phyloP scores from a whole-genome alignment of 75 land plant genomes.

The Pinus albicaulis region DNA sequence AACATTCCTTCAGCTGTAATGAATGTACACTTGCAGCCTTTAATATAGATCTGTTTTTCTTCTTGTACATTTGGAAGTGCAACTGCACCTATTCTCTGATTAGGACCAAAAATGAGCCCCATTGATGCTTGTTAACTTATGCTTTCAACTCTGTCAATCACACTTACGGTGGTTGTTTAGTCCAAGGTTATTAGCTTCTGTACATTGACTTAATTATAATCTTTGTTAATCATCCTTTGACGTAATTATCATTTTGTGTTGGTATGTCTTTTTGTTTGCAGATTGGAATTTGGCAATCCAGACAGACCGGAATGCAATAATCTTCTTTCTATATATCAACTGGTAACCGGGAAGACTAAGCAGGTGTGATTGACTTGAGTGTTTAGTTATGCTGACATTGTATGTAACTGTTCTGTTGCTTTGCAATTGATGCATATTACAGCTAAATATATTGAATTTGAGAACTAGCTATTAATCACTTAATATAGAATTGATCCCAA shows the following conservation, averaged over 20 bases:
- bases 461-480: no score
- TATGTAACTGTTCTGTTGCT: neutral
- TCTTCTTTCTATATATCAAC: conserved; percentile 87
- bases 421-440: neutral
- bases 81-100: no score
- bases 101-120: neutral
- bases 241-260: conserved; percentile 5
- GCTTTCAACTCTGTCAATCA: neutral
- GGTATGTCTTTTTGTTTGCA: conserved; percentile 21
- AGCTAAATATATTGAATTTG: no score
- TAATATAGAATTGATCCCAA: no score
- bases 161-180: neutral
- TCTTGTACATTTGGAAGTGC: no score
- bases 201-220: neutral
- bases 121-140: neutral
- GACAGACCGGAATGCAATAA: conserved; percentile 98
- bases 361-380: conserved; percentile 52
- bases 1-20: no score
- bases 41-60: no score
- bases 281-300: conserved; percentile 96
- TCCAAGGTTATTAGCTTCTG: neutral
- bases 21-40: neutral
- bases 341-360: conserved; percentile 79
- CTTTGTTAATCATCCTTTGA: neutral
- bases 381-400: neutral